Evolutionary conservation across 495 filamentous ascomycete species (phyloP), one percentile per base, ranked within the genome.

Genomic region (Xylaria sp.): DNA sequence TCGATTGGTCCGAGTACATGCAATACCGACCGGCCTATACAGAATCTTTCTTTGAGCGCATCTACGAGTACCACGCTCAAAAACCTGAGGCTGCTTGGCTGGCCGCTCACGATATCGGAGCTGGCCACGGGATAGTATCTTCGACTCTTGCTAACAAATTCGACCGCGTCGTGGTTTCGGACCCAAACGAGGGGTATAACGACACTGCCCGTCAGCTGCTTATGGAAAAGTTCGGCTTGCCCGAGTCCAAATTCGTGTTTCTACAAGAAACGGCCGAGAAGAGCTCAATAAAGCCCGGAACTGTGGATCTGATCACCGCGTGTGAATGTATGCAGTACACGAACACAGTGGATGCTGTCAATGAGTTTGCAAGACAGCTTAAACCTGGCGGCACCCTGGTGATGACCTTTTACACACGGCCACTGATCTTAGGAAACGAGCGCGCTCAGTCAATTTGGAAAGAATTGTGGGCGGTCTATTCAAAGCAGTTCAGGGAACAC

Each of bases 301-400:
- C 67, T 7, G 69, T 79, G 9, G 77, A 79, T 57, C 8, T 76
- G 43, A 57, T 76, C 43, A 58, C 74, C 12, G 73, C 71, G 8
- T 79, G 77, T 44, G 76, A 79, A 41, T 78, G 76, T 21, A 72
- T 79, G 7, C 77, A 76, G 19, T 78, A 67, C 64, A 73, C 67
- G 5, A 66, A 71, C 15, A 40, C 68, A 11, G 55, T 43, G 0
- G 44, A 35, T 41, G 73, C 76, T 1, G 75, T 78, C 21, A 57
- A 11, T 12, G 70, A 76, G 44, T 74, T 74, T 48, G 37, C 61
- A 29, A 70, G 72, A 46, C 52, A 76, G 57, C 74, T 74, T 14
- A 70, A 40, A 43, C 24, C 62, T 19, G 74, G 74, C 31, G 74
- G 74, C 7, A 76, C 74, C 1, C 61, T 72, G 14, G 66, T 46